Evolutionary conservation across 345 rosid genomes (phyloP), one percentile per base, ranked within the genome.

Genomic region (Lepidium didymum): DNA sequence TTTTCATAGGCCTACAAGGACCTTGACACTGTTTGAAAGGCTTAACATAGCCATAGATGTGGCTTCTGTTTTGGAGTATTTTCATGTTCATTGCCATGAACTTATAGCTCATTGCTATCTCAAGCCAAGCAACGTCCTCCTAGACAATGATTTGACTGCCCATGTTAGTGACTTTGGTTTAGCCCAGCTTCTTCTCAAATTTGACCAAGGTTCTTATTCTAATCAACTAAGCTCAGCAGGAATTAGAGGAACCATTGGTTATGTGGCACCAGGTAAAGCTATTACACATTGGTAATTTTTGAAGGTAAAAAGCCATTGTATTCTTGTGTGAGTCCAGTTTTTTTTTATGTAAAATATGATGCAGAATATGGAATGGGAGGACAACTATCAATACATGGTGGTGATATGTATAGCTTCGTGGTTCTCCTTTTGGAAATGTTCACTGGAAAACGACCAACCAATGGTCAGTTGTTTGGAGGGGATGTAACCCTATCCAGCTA

Each of bases 301-400:
- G 6, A 10, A 18, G 13, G 4, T 13, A 18, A 44, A 18, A 44
- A 46, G 0, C 10, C 42, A 35, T 4, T 8, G 4, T 59, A 0
- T 47, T 2, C 19, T n/a, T n/a, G n/a, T 12, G 2, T 47, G 1
- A 1, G 40, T 8, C 7, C 1, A 29, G 9, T 31, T 8, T 43
- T 5, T 8, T 43, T 46, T 15, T 0, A n/a, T 44, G 23, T 16
- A 2, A 44, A 0, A 8, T 3, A 23, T 62, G 15, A 13, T 45
- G 56, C 66, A 67, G 77, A 77, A 62, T 80, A 80, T 52, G 81
- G 77, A 41, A 73, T 47, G 57, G 79, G 81, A 27, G 41, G 69
- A 3, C 50, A 67, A 4, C 67, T 72, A 31, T 67, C 79, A 37
- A 60, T 27, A 59, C 6, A 41, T 0, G 64, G 64, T 0, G 64